Conservation (phyloP, 148 eudicot species). For the Vaccinium macrocarpon region DNA sequence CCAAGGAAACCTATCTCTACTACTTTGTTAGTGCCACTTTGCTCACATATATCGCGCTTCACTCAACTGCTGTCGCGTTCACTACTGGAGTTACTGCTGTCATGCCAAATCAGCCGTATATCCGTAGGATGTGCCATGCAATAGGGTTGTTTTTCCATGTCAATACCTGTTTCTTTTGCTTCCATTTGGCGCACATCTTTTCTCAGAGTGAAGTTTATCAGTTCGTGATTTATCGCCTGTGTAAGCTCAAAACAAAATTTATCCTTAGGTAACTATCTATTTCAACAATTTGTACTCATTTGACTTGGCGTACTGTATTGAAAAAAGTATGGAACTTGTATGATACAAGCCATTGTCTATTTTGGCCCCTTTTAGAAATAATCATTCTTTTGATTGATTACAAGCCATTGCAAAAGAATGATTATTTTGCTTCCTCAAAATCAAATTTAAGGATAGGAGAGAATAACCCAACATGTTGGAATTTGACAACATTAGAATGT, state of each 20-base stretch:
- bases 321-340: too few relatives aligned
- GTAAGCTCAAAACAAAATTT: neutral
- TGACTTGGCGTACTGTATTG: too few relatives aligned
- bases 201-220: neutral
- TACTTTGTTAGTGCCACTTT: neutral
- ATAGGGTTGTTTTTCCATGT: neutral
- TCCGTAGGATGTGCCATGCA: neutral
- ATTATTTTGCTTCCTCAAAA: too few relatives aligned
- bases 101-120: neutral
- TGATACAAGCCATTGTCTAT: too few relatives aligned
- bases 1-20: neutral
- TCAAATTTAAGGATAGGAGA: too few relatives aligned
- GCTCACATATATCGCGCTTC: neutral
- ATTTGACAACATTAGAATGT: too few relatives aligned
- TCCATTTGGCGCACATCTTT: neutral
- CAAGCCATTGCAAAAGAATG: too few relatives aligned
- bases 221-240: neutral
- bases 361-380: too few relatives aligned
- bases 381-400: too few relatives aligned
- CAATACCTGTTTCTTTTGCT: neutral
- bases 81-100: neutral
- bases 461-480: too few relatives aligned
- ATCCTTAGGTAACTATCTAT: neutral
- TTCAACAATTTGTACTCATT: too few relatives aligned
- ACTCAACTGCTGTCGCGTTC: neutral